A percentile compares a stretch with the other conserved stretches of the same genome.
These are phyloP conservation scores for Omphalotus guepiniiformis DNA, from an alignment of 768 basidiomycete species.

Conservation along the genomic window DNA sequence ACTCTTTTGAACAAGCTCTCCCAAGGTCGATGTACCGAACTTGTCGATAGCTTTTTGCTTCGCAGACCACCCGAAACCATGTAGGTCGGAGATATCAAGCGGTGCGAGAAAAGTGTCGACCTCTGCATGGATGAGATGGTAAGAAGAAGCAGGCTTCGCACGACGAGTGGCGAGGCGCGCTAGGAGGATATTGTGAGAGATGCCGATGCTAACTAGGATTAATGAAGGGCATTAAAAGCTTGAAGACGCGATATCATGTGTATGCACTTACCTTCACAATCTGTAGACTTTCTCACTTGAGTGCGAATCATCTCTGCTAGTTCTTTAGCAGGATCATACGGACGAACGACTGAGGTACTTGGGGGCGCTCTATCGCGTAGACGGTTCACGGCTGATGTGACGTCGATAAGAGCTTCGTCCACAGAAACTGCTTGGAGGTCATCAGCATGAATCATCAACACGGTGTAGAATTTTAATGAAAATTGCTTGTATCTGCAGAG, in stretches of 20 bases:
- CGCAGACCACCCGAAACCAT: conserved; percentile 79
- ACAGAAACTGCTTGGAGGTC: conserved; percentile 94
- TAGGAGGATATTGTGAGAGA: conserved; percentile 87
- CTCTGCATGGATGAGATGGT: conserved; percentile 59
- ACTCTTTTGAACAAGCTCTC: conserved; percentile 61
- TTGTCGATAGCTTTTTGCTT: conserved; percentile 79
- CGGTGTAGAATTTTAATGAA: conserved; percentile 88
- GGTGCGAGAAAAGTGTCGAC: conserved; percentile 55
- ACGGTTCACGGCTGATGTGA: conserved; percentile 56
- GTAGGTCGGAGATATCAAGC: conserved; percentile 74
- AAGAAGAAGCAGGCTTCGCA: conserved; percentile 89
- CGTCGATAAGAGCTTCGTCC: conserved; percentile 93
- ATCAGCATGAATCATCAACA: conserved; percentile 85
- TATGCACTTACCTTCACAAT: conserved; percentile 66
- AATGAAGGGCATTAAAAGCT: too few relatives aligned
- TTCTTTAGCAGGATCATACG: conserved; percentile 61
- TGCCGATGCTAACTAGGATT: conserved; percentile 84
- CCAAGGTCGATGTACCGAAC: conserved; percentile 66
- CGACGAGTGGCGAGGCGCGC: conserved; percentile 86
- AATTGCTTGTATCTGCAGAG: conserved; percentile 72
- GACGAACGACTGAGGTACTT: conserved; percentile 7
- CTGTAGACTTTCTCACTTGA: conserved; percentile 73
- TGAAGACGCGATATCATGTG: background rate
- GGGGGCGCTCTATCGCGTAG: conserved; percentile 24
- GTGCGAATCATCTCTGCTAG: conserved; percentile 79